These are phyloP conservation scores for Aspergillus hiratsukae DNA, from an alignment of 2,329 filamentous ascomycete species.

Conservation along the genomic window DNA sequence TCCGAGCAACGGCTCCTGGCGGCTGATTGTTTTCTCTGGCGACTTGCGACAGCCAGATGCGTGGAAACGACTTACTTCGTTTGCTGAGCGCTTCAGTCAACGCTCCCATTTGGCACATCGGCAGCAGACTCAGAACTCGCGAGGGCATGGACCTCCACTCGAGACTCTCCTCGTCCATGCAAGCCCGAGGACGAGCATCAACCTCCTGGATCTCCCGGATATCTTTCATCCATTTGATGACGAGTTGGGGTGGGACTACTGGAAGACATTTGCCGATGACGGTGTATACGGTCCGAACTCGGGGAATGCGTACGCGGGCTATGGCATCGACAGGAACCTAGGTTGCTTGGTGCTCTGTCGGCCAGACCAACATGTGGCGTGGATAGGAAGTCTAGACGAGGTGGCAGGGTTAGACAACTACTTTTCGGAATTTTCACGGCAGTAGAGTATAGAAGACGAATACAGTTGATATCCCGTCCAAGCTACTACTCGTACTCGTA, in stretches of 20 bases:
- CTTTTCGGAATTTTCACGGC: neutral
- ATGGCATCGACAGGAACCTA: constrained; percentile 9
- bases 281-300: neutral
- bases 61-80: constrained; percentile 1
- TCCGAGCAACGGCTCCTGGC: constrained; percentile 15
- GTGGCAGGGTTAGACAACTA: constrained; percentile 7
- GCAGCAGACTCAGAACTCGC: neutral
- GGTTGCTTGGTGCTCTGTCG: constrained; percentile 16
- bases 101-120: neutral
- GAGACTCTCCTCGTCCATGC: constrained; percentile 13
- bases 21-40: constrained; percentile 16
- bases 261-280: constrained; percentile 14
- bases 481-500: neutral
- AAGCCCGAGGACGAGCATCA: neutral
- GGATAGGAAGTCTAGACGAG: constrained; percentile 11
- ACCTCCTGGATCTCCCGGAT: constrained; percentile 11
- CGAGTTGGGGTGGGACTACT: constrained; percentile 14
- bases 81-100: constrained; percentile 4
- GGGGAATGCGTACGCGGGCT: constrained; percentile 6
- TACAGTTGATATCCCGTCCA: neutral
- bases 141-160: neutral
- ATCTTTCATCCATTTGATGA: constrained; percentile 15
- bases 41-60: constrained; percentile 5
- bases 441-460: neutral
- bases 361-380: constrained; percentile 21